Evolutionary conservation across 2,329 filamentous ascomycete genomes (phyloP).

Genomic region (Cladosporium phlei): DNA sequence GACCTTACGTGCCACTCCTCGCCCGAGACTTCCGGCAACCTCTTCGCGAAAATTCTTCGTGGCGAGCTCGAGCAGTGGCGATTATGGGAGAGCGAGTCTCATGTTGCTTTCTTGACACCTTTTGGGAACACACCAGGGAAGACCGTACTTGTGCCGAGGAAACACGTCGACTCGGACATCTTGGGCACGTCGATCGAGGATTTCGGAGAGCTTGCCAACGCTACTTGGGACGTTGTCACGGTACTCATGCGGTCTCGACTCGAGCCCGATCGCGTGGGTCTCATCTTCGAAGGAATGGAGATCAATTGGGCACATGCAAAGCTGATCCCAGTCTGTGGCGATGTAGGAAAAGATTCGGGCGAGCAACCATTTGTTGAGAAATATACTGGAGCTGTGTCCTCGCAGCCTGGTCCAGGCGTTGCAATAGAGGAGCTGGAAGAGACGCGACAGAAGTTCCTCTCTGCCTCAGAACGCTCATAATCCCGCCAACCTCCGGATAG

Average conservation of each 20-base stretch:
- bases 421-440: conserved; percentile 13
- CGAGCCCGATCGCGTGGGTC: not conserved
- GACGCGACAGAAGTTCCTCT: conserved; percentile 14
- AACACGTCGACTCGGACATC: conserved; percentile 1
- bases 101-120: conserved; percentile 7
- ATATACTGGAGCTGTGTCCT: conserved; percentile 3
- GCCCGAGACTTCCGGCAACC: not conserved
- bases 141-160: conserved; percentile 6
- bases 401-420: not conserved
- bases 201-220: not conserved
- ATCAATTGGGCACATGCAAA: conserved; percentile 10
- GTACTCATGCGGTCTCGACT: not conserved
- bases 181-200: not conserved
- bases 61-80: conserved; percentile 9
- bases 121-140: conserved; percentile 5
- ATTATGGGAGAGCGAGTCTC: not conserved
- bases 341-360: not conserved
- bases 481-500: conserved; percentile 36
- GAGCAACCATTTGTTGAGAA: conserved; percentile 3
- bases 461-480: not conserved
- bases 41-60: conserved; percentile 7
- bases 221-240: conserved; percentile 5
- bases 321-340: not conserved
- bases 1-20: not conserved
- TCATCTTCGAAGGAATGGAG: conserved; percentile 14